These are phyloP conservation scores for Breviolum minutum DNA, from an alignment of 73 alveolate genomes.

Conservation along the genomic window DNA sequence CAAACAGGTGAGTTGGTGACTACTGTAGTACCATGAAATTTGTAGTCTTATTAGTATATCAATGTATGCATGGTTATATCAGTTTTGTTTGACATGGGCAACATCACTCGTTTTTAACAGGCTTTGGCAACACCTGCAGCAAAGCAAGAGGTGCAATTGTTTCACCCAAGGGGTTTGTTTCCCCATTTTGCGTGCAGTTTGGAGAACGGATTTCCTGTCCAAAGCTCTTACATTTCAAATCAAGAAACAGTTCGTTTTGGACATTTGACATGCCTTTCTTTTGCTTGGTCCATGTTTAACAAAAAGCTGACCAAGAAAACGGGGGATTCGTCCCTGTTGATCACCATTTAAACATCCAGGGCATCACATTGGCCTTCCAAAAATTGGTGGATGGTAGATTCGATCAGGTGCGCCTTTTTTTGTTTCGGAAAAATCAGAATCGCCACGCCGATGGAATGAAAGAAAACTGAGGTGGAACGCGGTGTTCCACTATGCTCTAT, in stretches of 20 bases:
- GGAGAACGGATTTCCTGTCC: too few species aligned
- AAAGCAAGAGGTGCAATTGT: constrained; percentile 17
- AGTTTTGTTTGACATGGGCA: too few species aligned
- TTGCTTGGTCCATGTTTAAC: too few species aligned
- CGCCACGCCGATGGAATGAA: too few species aligned
- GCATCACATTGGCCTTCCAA: constrained; percentile 39
- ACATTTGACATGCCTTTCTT: too few species aligned
- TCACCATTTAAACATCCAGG: background rate
- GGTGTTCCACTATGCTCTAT: constrained; percentile 63
- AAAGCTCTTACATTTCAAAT: too few species aligned
- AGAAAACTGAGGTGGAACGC: constrained; percentile 23
- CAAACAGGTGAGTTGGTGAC: background rate
- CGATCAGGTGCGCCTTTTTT: constrained; percentile 17
- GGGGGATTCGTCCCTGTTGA: background rate
- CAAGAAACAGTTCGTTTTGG: too few species aligned
- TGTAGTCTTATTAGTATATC: too few species aligned
- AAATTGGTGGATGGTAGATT: constrained; percentile 41
- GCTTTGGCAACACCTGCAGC: constrained; percentile 47
- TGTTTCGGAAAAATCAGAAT: background rate
- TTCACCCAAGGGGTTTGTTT: background rate
- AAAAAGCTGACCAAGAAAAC: too few species aligned
- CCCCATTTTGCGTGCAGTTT: too few species aligned
- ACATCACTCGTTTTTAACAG: background rate
- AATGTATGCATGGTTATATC: too few species aligned
- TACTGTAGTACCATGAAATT: too few species aligned